Evolutionary conservation across 805 yeast genomes (phyloP), one percentile per base, ranked within the genome.

Genomic region (Suhomyces sp.): DNA sequence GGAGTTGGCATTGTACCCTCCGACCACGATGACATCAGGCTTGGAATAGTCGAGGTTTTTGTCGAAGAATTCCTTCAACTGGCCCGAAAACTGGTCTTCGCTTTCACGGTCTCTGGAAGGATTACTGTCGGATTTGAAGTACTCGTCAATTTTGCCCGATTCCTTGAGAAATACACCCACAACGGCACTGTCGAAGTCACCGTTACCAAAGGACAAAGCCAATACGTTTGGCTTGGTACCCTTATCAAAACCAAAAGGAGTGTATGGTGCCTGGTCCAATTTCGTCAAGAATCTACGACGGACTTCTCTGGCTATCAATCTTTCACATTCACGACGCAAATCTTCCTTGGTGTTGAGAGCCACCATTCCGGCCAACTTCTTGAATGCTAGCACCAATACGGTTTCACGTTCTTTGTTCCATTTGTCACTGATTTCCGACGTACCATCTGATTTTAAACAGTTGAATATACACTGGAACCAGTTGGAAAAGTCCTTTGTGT

Each of bases 201-300:
- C 97, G 69, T 86, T 86, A 61, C 99, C 99, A 60, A 88, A 84
- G 0, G 96, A 82, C 29, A 94, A 62, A 0, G 97, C 84, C 57
- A 94, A 74, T 0, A 90, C 93, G 56, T 88, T 85, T 19, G 99
- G 97, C 50, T 84, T 78, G 4, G 96, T 88, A 45, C 97, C 97
- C 54, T 81, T 78, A 44, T 83, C 88, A 58, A 79, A 86, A 5
- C 88, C 87, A 46, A 81, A 79, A 5, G 98, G 97, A 60, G 88
- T 85, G 69, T 76, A 92, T 31, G 99, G 97, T 2, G 98, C 97
- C 73, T 92, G 98, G 67, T 93, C 94, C 35, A 94, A 78, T 62
- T 85, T 87, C 22, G 81, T 77, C 66, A 83, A 74, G 63, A 93
- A 87, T 27, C 80, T 75, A 44, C 80, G 78, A 59, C 98, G 85